These are phyloP conservation scores for Neurospora sp. DNA, from an alignment of 495 filamentous ascomycete genomes.

Conservation along the genomic window DNA sequence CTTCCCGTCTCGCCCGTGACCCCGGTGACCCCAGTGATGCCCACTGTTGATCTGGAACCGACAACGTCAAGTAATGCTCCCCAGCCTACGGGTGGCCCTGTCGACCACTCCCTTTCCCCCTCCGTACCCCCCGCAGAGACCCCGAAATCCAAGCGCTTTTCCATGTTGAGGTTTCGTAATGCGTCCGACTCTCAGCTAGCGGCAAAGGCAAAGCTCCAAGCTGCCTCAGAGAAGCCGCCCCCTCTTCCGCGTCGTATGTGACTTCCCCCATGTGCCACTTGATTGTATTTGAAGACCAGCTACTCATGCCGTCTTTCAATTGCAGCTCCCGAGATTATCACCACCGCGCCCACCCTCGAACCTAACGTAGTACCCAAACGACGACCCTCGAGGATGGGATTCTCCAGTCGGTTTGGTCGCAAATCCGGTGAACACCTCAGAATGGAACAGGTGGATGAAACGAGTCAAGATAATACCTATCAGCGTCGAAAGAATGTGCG, in stretches of 20 bases:
- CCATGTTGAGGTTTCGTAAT: conserved; percentile 82
- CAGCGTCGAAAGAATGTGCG: not conserved
- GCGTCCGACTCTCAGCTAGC: conserved; percentile 89
- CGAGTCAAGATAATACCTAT: conserved; percentile 6
- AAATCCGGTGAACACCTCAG: conserved; percentile 33
- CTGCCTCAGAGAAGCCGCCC: conserved; percentile 46
- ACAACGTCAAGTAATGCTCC: conserved; percentile 9
- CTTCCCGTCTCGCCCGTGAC: conserved; percentile 10
- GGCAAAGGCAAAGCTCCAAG: conserved; percentile 63
- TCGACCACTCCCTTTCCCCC: conserved; percentile 25
- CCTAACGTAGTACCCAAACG: conserved; percentile 31
- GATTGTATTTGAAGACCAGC: not conserved
- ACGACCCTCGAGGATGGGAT: conserved; percentile 41
- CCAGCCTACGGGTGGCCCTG: conserved; percentile 18
- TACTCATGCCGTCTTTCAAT: conserved; percentile 9
- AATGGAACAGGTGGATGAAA: conserved; percentile 19
- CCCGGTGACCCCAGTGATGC: not conserved
- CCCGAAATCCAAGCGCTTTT: conserved; percentile 61
- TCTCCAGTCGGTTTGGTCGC: conserved; percentile 32
- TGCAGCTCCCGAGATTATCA: conserved; percentile 82
- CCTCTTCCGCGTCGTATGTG: conserved; percentile 63
- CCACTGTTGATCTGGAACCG: not conserved
- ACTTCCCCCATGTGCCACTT: not conserved
- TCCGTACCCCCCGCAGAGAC: conserved; percentile 34
- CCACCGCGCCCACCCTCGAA: conserved; percentile 77